Evolutionary conservation across 805 yeast species (phyloP).

Genomic region (Hanseniaspora lachancei): DNA sequence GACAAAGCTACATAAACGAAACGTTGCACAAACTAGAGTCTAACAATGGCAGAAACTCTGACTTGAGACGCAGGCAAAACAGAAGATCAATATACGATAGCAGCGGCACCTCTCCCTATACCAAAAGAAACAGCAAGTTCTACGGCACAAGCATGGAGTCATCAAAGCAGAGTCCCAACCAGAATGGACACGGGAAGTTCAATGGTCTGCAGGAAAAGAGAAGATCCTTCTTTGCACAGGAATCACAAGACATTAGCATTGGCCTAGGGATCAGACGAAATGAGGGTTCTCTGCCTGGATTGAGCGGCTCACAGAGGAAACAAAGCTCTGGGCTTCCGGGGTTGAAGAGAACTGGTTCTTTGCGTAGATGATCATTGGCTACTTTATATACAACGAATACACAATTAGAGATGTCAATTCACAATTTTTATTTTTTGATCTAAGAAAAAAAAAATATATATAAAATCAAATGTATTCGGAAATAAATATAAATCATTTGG

Average conservation of each 20-base stretch:
- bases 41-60: not conserved
- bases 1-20: conserved; percentile 1
- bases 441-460: too few relatives aligned
- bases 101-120: not conserved
- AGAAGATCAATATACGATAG: not conserved
- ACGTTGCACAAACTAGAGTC: not conserved
- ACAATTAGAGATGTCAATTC: not conserved
- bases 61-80: not conserved
- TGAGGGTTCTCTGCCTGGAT: not conserved
- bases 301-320: not conserved
- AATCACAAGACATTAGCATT: not conserved
- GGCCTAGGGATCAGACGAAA: not conserved
- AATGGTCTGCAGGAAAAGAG: not conserved
- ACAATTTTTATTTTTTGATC: too few relatives aligned
- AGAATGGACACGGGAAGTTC: not conserved
- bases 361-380: not conserved
- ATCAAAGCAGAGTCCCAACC: not conserved
- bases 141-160: conserved; percentile 1
- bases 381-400: not conserved
- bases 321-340: not conserved
- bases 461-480: too few relatives aligned
- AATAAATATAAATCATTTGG: too few relatives aligned
- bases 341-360: not conserved
- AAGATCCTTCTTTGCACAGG: conserved; percentile 1
- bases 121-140: conserved; percentile 6